Conservation (phyloP, 805 yeast genomes). For the Metschnikowia cerradonensis region DNA sequence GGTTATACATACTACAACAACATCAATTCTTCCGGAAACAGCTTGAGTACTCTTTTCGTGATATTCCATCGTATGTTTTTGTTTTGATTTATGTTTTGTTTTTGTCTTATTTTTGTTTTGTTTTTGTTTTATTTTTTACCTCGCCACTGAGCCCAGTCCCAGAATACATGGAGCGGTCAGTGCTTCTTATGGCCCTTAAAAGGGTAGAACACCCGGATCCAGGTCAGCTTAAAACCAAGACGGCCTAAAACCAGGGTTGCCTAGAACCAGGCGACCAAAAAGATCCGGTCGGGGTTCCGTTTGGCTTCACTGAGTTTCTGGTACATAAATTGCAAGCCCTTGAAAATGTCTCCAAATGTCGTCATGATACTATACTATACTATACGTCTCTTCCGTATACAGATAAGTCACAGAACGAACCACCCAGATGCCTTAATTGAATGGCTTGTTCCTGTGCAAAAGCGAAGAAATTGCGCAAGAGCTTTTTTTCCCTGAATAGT, state of each 20-base stretch:
- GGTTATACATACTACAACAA: slow-evolving; percentile 38
- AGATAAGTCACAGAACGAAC: neutral
- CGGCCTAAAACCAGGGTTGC: no score
- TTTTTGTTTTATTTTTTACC: slow-evolving; percentile 22
- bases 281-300: neutral
- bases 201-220: slow-evolving; percentile 74
- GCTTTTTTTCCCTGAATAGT: neutral
- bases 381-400: neutral
- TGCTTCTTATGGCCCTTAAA: slow-evolving; percentile 57
- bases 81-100: slow-evolving; percentile 12
- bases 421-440: neutral
- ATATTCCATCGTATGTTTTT: slow-evolving; percentile 45
- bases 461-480: neutral
- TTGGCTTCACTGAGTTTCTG: neutral
- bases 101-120: slow-evolving; percentile 11
- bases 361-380: neutral
- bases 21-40: slow-evolving; percentile 65
- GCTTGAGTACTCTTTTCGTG: slow-evolving; percentile 44
- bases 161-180: slow-evolving; percentile 46
- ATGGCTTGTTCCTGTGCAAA: neutral
- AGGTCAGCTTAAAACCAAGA: slow-evolving; percentile 63
- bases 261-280: no score
- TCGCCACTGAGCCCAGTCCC: slow-evolving; percentile 27
- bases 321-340: neutral
- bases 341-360: neutral